A percentile compares a stretch with the other conserved stretches of the same genome.
These are phyloP conservation scores for Paraconiothyrium sp. DNA, from an alignment of 2,329 filamentous ascomycete genomes.

Conservation along the genomic window DNA sequence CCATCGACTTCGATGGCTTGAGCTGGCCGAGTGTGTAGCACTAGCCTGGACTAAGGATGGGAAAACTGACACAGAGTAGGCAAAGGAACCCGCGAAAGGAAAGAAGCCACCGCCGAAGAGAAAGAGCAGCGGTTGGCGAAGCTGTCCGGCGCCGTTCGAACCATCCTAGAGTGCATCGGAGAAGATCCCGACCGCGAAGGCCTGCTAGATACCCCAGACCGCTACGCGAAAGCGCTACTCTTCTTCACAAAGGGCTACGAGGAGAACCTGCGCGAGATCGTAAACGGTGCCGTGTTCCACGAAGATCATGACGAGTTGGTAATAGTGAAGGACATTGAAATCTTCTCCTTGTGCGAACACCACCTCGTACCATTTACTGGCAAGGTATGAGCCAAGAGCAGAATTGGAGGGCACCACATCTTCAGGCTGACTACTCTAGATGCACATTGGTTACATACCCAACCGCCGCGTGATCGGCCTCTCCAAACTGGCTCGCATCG, in stretches of 20 bases:
- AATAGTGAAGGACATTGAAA: conserved; percentile 96
- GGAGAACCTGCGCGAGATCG: conserved; percentile 88
- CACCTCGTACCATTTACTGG: conserved; percentile 96
- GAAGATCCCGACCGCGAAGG: conserved; percentile 73
- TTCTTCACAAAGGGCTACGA: conserved; percentile 98
- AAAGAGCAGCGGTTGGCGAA: conserved; percentile 67
- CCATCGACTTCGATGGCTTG: conserved; percentile 65
- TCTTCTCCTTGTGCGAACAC: conserved; percentile 95
- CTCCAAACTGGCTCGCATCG: conserved; percentile 93
- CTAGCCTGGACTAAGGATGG: no score
- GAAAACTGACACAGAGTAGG: conserved; percentile 52
- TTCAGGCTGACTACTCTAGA: conserved; percentile 61
- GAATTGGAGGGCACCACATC: not conserved
- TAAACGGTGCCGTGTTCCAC: conserved; percentile 94
- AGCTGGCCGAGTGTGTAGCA: conserved; percentile 61
- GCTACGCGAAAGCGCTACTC: conserved; percentile 95
- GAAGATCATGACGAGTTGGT: conserved; percentile 98
- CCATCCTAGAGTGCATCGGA: conserved; percentile 72
- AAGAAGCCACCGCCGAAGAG: conserved; percentile 67
- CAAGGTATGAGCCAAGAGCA: conserved; percentile 70
- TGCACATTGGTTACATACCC: conserved; percentile 99
- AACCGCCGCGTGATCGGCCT: conserved; percentile 90
- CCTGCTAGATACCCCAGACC: conserved; percentile 73
- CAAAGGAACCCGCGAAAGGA: conserved; percentile 69
- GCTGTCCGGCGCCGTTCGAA: conserved; percentile 69